Conservation (phyloP, 805 yeast species). For the Kazachstania taianensis region DNA sequence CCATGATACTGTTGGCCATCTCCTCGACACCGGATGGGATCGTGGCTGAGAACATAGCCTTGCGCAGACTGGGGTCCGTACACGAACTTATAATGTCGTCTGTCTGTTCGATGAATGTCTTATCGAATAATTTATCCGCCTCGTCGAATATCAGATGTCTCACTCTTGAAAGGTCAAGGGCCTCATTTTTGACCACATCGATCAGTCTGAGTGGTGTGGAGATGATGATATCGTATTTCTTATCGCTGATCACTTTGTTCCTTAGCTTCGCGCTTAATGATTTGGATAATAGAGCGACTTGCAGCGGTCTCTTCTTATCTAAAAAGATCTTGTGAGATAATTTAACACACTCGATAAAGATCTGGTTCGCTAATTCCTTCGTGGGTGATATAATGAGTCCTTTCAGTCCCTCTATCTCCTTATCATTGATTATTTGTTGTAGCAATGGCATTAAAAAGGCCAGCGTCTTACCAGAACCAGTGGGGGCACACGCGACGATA, state of each 20-base stretch:
- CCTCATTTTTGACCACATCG: conserved; percentile 57
- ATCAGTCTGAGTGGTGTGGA: conserved; percentile 85
- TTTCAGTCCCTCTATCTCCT: conserved; percentile 38
- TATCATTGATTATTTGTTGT: conserved; percentile 27
- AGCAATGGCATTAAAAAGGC: conserved; percentile 81
- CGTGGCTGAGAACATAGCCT: conserved; percentile 89
- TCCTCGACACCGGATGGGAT: conserved; percentile 90
- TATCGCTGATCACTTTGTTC: conserved; percentile 46
- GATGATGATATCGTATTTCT: conserved; percentile 69
- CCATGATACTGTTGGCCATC: conserved; percentile 75
- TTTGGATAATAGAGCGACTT: conserved; percentile 58
- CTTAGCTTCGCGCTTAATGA: conserved; percentile 59
- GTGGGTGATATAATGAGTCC: conserved; percentile 89
- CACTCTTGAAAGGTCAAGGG: conserved; percentile 53
- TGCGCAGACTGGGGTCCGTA: conserved; percentile 38
- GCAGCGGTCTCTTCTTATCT: conserved; percentile 42
- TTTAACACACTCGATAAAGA: conserved; percentile 53
- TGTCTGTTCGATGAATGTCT: conserved; percentile 80
- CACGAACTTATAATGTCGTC: conserved; percentile 58
- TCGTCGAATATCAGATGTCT: conserved; percentile 82
- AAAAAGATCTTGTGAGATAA: conserved; percentile 34
- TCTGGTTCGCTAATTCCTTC: conserved; percentile 85
- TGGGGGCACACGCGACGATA: conserved; percentile 89
- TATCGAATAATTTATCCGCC: conserved; percentile 87
- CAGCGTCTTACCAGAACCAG: conserved; percentile 95